Conservation (phyloP, 129 eudicot species). For the Gnaphalium uliginosum region DNA sequence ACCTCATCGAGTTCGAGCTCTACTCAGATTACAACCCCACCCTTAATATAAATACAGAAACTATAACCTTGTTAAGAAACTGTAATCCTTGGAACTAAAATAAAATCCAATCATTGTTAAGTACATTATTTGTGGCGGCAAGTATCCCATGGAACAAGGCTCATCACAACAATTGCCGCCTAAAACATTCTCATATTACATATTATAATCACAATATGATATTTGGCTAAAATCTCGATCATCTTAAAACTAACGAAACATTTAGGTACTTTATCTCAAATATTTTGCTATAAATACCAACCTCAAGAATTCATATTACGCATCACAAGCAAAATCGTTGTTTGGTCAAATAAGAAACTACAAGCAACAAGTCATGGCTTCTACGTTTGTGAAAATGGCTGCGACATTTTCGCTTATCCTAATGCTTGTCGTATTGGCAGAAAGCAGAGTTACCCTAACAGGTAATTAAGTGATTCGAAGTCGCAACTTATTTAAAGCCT, state of each 20-base stretch:
- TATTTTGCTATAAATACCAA: constrained; percentile 18
- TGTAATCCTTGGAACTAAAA: too few species aligned
- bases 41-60: too few species aligned
- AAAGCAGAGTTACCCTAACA: constrained; percentile 13
- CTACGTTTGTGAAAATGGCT: constrained; percentile 26
- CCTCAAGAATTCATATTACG: constrained; percentile 3
- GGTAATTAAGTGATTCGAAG: not conserved
- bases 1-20: too few species aligned
- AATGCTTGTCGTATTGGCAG: constrained; percentile 20
- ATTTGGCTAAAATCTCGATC: constrained; percentile 4
- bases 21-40: too few species aligned
- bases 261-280: not conserved
- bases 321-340: constrained; percentile 11
- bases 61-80: too few species aligned
- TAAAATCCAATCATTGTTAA: too few species aligned
- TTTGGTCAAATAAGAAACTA: constrained; percentile 8
- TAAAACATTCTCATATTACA: not conserved
- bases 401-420: constrained; percentile 16
- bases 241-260: constrained; percentile 18
- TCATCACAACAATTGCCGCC: not conserved
- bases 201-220: not conserved
- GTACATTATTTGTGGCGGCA: not conserved
- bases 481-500: not conserved
- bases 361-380: constrained; percentile 23
- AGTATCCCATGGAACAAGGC: not conserved